Evolutionary conservation across 495 filamentous ascomycete species (phyloP), one percentile per base, ranked within the genome.

Genomic region (Xylaria palmicola): DNA sequence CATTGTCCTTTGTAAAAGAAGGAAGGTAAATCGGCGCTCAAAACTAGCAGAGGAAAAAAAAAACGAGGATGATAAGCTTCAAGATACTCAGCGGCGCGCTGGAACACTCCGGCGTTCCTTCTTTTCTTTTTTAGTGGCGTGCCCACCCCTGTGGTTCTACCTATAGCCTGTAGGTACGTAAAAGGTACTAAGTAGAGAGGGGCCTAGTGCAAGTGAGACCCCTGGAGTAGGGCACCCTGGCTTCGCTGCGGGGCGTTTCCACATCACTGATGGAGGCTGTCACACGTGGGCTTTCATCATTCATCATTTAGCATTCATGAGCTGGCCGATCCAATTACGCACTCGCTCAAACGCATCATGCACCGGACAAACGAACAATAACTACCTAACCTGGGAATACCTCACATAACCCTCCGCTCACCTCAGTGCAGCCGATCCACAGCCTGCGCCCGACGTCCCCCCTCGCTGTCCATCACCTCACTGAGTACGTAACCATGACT

Each of bases 1-100:
- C 79, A 81, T 80, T 73, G 62, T 57, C 27, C 47, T 60, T 50
- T 41, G 49, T 19, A 37, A 59, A 20, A 62, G 37, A 45, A 49
- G 17, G 51, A 54, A 19, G 22, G 20, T 15, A 2, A 4, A 13
- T 40, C 37, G 17, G 27, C 10, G 20, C 22, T 8, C 12, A 1
- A 13, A 54, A 29, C 1, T 17, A 5, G 3, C 6, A n/a, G 6
- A 32, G 9, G 15, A 52, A 24, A 52, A 4, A 19, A 22, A 9
- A 22, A 19, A 27, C 12, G 27, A 19, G 1, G 10, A 27, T 5
- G n/a, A 40, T 13, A n/a, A 40, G 13, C 7, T n/a, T 36, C 10
- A 27, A 50, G 27, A 15, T 4, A 12, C 22, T 51, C 30, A 9
- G 17, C 17, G 4, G 15, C n/a, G 22, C 20, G 32, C 1, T 10